Conservation (phyloP, 331 rosid genomes). For the Malus hybrid region DNA sequence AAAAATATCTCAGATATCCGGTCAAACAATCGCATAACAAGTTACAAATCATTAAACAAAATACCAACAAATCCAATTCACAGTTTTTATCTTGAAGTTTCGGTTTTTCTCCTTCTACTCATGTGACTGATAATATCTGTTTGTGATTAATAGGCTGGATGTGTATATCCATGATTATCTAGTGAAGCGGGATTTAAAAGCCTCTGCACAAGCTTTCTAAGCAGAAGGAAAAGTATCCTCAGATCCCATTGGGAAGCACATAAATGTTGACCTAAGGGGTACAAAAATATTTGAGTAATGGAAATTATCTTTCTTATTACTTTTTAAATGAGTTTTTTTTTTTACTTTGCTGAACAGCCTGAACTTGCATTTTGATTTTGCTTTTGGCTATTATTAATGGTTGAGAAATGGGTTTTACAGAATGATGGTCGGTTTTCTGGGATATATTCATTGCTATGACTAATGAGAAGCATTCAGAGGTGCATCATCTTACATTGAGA, state of each 20-base stretch:
- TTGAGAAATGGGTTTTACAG: too few relatives aligned
- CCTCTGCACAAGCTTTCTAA: slow-evolving; percentile 96
- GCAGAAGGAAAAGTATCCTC: slow-evolving; percentile 98
- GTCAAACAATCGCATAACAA: too few relatives aligned
- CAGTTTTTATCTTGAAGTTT: slow-evolving; percentile 9
- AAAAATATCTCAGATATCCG: too few relatives aligned
- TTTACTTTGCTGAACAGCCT: background rate
- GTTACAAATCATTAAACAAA: too few relatives aligned
- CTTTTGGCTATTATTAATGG: too few relatives aligned
- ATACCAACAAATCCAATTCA: too few relatives aligned
- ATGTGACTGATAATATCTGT: slow-evolving; percentile 12
- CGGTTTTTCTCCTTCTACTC: slow-evolving; percentile 1
- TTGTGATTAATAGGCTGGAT: slow-evolving; percentile 61
- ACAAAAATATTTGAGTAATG: slow-evolving; percentile 5
- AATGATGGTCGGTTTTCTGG: too few relatives aligned
- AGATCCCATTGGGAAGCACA: slow-evolving; percentile 89
- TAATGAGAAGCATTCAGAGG: too few relatives aligned
- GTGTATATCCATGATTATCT: slow-evolving; percentile 95
- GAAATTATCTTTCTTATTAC: background rate
- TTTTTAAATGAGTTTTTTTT: background rate
- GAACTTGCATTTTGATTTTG: too few relatives aligned
- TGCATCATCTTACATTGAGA: too few relatives aligned
- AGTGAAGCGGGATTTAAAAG: slow-evolving; percentile 92
- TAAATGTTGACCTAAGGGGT: background rate
- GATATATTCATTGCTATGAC: too few relatives aligned